Base-by-base conservation (phyloP, 208 protist species). In the Acanthamoeba castellanii region DNA sequence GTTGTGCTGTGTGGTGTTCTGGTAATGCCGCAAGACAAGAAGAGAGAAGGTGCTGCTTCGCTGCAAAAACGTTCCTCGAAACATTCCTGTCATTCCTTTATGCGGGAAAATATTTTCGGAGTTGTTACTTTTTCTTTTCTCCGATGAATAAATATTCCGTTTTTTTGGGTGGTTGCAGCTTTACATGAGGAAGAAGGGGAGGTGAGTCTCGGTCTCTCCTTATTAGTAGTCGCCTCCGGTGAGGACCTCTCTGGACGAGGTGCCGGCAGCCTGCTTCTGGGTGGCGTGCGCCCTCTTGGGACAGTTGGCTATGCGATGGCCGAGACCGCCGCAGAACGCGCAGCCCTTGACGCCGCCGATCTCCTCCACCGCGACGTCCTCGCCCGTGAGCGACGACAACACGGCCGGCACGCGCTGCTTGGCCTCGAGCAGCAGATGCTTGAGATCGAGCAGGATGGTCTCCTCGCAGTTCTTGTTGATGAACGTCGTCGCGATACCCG, bases 401-500 rank as follows among this genome's bases (percentile, higher is more conserved):
- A 98, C 89, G 27, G 22, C 66, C 32, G 96, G 96, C 22, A 98
- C 92, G 7, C 66, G 42, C 95, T 99, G 98, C 72, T 98, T 98
- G n/a, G 98, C 98, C 93, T 99, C 98, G 16, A 97, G 95, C 13
- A 99, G 96, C 18, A 99, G 92, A 76, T 98, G 95, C 91, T 99
- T 99, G 30, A 99, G 95, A 96, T 99, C 98, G 84, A 98, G 94
- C 66, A 99, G 94, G 37, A 98, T 96, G 2, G 97, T 96, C 74
- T 98, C 98, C 13, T 93, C 76, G 57, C 92, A 42, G 45, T 95
- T 96, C 32, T 97, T 95, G 90, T 98, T 98, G 93, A 99, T 96
- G 89, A 99, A 99, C 8, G 98, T 98, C 1, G 97, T 99, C 2
- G 99, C 98, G 27, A 98, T 88, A 70, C 99, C 99, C 3, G 96